Evolutionary conservation across 345 rosid genomes (phyloP).

Genomic region (Trapa bicornis): DNA sequence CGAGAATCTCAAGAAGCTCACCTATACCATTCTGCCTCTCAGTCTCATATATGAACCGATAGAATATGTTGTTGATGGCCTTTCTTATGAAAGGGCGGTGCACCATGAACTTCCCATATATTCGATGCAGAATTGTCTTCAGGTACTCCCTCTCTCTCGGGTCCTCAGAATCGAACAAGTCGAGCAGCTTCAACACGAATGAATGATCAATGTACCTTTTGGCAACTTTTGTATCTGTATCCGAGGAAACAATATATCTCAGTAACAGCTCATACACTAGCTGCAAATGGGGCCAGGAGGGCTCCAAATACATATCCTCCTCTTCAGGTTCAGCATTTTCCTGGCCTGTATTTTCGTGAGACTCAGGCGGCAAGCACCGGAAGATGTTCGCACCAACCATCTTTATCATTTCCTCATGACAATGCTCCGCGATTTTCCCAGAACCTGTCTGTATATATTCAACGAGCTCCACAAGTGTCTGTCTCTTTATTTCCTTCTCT

Average conservation of each 20-base stretch:
- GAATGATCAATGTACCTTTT: constrained; percentile 43
- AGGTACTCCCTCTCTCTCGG: constrained; percentile 41
- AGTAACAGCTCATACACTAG: constrained; percentile 36
- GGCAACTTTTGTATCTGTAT: constrained; percentile 39
- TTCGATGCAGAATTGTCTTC: constrained; percentile 38
- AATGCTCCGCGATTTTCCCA: constrained; percentile 27
- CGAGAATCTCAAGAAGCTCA: constrained; percentile 38
- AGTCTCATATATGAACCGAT: constrained; percentile 36
- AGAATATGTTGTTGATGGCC: constrained; percentile 35
- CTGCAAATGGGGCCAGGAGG: constrained; percentile 44
- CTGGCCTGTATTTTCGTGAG: constrained; percentile 39
- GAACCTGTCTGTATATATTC: constrained; percentile 44
- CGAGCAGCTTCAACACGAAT: constrained; percentile 34
- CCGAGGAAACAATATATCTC: constrained; percentile 35
- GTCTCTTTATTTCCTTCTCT: constrained; percentile 42
- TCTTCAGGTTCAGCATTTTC: constrained; percentile 36
- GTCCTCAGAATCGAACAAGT: constrained; percentile 43
- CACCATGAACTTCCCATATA: constrained; percentile 43
- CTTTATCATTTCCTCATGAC: constrained; percentile 35
- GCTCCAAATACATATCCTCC: constrained; percentile 36
- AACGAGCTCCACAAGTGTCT: constrained; percentile 38
- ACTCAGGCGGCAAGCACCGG: constrained; percentile 39
- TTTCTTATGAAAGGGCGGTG: constrained; percentile 44
- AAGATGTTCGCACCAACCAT: constrained; percentile 39
- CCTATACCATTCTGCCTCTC: constrained; percentile 41